Evolutionary conservation across 768 basidiomycete genomes (phyloP), one percentile per base, ranked within the genome.

Genomic region (Boletus reticulatus): DNA sequence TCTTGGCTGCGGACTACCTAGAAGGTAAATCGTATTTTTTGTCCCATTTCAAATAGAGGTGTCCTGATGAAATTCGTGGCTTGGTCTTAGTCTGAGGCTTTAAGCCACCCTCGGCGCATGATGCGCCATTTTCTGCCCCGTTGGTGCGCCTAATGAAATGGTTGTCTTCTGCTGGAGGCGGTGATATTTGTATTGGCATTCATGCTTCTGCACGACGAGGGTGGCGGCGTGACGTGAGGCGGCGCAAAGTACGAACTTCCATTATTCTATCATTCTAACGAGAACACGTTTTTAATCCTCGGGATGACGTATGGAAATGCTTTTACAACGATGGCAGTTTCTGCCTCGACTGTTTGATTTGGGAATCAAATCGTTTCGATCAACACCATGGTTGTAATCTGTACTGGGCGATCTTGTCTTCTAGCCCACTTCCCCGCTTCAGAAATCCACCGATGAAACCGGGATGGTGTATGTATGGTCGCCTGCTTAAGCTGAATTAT

Each of bases 1-100:
- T 85, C 34, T 62, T 84, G 52, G 84, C 84, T 31, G 85, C 85
- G 43, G 85, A 87, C 62, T 87, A 86, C 66, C 79, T 83, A 63
- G 84, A 87, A 72, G 76, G 85, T 84, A 63, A 66, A 60, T 63
- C 57, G 44, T 50, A 39, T 48, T 46, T 53, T 53, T 16, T 11
- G 20, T 22, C 19, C 36, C 39, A 53, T 67, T 62, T 51, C 53
- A 65, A 65, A 67, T 57, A 32, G 37, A 22, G 27, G 22, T 42
- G 17, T 50, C 14, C 60, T 68, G 53, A 64, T 54, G 47, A 48
- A 53, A 32, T 43, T 38, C 24, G n/a, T 46, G 29, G 34, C 50
- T 20, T 17, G 20, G 19, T 13, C 27, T 29, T 46, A 63, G 63
- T 58, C 31, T 63, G 47, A 51, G n/a, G 22, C 27, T 47, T 22